Evolutionary conservation across 1,284 basidiomycete species (phyloP).

Genomic region (Malassezia cuniculi): DNA sequence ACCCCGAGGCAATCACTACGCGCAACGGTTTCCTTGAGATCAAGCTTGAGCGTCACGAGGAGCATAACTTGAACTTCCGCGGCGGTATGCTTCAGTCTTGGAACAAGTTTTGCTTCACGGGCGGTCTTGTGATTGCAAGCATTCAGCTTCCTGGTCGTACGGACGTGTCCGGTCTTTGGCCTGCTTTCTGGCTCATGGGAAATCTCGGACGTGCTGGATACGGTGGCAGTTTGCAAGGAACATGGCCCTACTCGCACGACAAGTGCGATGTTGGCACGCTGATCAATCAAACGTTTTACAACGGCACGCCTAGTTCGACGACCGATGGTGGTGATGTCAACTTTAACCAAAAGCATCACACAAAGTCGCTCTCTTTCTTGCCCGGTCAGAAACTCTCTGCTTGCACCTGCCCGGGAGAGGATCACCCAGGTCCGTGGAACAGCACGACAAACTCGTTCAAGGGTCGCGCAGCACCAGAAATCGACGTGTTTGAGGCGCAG

Average conservation of each 20-base stretch:
- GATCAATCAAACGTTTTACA: conserved; percentile 48
- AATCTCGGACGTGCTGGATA: conserved; percentile 50
- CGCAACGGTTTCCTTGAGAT: conserved; percentile 64
- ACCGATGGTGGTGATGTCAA: conserved; percentile 7
- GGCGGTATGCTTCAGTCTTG: conserved; percentile 52
- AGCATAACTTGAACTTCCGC: conserved; percentile 57
- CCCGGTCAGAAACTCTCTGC: conserved; percentile 60
- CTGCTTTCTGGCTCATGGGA: conserved; percentile 69
- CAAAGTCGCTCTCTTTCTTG: conserved; percentile 48
- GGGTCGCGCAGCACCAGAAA: conserved; percentile 57
- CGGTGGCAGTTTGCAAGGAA: conserved; percentile 51
- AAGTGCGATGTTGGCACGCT: conserved; percentile 68
- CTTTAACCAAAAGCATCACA: conserved; percentile 26
- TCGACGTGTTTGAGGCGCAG: conserved; percentile 58
- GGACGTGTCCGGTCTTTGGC: conserved; percentile 56
- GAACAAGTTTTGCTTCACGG: conserved; percentile 92
- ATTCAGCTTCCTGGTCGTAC: conserved; percentile 70
- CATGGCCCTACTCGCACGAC: conserved; percentile 58
- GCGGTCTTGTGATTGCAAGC: conserved; percentile 65
- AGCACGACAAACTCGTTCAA: conserved; percentile 57
- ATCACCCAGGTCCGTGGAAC: conserved; percentile 65
- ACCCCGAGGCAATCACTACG: conserved; percentile 69
- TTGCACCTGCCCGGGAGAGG: conserved; percentile 62
- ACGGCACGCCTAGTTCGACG: no score
- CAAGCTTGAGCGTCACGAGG: conserved; percentile 47